Evolutionary conservation across 2,329 filamentous ascomycete species (phyloP).

Genomic region (Alternaria atra): DNA sequence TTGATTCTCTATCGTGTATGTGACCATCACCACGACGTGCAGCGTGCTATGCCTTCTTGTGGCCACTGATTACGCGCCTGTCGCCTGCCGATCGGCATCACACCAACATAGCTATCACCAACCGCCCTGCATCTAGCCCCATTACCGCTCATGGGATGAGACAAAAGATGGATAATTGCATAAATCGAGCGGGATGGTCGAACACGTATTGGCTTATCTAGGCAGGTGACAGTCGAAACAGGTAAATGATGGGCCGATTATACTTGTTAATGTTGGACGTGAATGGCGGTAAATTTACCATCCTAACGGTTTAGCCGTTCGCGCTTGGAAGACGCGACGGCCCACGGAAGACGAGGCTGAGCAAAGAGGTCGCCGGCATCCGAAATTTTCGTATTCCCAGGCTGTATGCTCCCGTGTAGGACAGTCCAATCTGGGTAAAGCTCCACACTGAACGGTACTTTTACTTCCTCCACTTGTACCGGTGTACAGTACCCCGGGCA

Average conservation of each 20-base stretch:
- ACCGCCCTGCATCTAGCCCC: constrained; percentile 19
- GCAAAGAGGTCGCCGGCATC: constrained; percentile 5
- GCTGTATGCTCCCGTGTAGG: constrained; percentile 10
- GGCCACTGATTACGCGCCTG: constrained; percentile 23
- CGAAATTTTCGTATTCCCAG: constrained; percentile 7
- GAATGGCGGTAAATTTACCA: constrained; percentile 16
- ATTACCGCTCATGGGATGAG: constrained; percentile 1
- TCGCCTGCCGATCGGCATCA: constrained; percentile 8
- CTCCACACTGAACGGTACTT: not conserved
- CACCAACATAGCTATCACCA: constrained; percentile 2
- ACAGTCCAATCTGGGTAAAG: not conserved
- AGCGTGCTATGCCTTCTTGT: constrained; percentile 7
- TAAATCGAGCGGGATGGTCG: constrained; percentile 3
- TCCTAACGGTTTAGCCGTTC: constrained; percentile 3
- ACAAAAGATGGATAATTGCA: constrained; percentile 16
- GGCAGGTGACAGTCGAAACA: not conserved
- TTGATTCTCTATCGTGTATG: constrained; percentile 1
- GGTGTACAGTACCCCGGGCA: not conserved
- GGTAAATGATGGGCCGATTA: not conserved
- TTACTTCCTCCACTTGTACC: not conserved
- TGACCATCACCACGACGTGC: constrained; percentile 5
- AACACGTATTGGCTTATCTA: not conserved
- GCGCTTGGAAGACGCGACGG: constrained; percentile 2
- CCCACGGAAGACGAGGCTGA: constrained; percentile 1
- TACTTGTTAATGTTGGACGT: not conserved